A percentile compares a stretch with the other conserved stretches of the same genome.
These are phyloP conservation scores for Aspergillus luchuensis DNA, from an alignment of 2,329 filamentous ascomycete genomes.

Conservation along the genomic window DNA sequence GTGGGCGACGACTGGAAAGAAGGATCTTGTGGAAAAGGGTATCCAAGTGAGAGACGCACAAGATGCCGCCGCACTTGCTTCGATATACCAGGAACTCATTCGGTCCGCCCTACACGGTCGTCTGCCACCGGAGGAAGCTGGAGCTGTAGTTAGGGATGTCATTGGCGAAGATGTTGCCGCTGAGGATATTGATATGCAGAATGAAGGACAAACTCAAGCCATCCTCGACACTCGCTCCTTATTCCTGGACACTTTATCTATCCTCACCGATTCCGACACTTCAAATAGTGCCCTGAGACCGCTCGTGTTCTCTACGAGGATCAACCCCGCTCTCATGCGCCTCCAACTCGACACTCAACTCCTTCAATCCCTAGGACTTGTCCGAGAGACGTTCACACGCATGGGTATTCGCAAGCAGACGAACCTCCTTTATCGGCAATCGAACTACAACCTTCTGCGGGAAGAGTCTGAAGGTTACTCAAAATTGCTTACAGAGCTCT, in stretches of 20 bases:
- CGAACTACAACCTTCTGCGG: slow-evolving; percentile 92
- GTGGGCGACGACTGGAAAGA: slow-evolving; percentile 70
- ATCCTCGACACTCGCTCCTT: slow-evolving; percentile 65
- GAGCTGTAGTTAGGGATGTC: slow-evolving; percentile 72
- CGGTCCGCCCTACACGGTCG: slow-evolving; percentile 71
- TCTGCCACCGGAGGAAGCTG: slow-evolving; percentile 69
- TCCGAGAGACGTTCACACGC: slow-evolving; percentile 79
- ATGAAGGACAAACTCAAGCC: slow-evolving; percentile 45
- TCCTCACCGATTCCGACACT: slow-evolving; percentile 72
- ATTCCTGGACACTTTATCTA: slow-evolving; percentile 81
- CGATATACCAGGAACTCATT: slow-evolving; percentile 82
- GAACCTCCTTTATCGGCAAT: slow-evolving; percentile 89
- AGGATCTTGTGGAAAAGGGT: slow-evolving; percentile 67
- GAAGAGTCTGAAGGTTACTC: slow-evolving; percentile 97
- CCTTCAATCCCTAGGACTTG: slow-evolving; percentile 74
- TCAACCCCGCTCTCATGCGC: slow-evolving; percentile 73
- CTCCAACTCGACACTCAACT: slow-evolving; percentile 78
- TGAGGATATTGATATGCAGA: slow-evolving; percentile 51
- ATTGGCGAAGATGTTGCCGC: slow-evolving; percentile 58
- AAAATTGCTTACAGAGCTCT: slow-evolving; percentile 93
- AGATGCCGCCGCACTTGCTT: slow-evolving; percentile 68
- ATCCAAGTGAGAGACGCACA: slow-evolving; percentile 66
- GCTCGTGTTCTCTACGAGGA: slow-evolving; percentile 71
- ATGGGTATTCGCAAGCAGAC: slow-evolving; percentile 88
- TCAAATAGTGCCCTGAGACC: slow-evolving; percentile 61